Base-by-base conservation (phyloP, 768 basidiomycete species). In the Trametes cingulata region DNA sequence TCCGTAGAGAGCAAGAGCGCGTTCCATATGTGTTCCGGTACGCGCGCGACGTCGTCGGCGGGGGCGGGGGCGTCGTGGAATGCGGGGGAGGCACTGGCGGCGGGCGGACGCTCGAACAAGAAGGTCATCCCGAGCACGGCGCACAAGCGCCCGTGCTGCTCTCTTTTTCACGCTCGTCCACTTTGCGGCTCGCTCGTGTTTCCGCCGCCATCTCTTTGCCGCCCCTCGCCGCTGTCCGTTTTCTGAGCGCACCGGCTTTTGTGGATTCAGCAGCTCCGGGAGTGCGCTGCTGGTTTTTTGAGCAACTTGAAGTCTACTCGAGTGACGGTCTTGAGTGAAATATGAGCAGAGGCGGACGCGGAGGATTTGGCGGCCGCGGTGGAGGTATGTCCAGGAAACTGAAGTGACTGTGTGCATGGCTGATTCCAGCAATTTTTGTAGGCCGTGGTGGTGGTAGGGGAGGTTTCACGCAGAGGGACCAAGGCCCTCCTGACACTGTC, bases 401-500 rank as follows among this genome's bases (percentile, higher is more conserved):
- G 2, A 1, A 24, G 19, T 57, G 33, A 22, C 36, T 48, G 33
- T 37, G 36, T 42, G 46, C 35, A 19, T 36, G 29, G 29, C 29
- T 33, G 6, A 33, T 5, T 33, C 10, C 29, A 52, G 4, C 19
- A 27, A 51, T 35, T 76, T 75, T 58, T 76, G 72, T 53, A 78
- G 85, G 77, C 53, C 80, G 88, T 27, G 87, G 88, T 25, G 82
- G 80, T 8, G 83, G 84, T n/a, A 78, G 90, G 10, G 87, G 89
- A 40, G 87, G 88, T 45, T 88, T 84, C 65, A 80, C 84, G 63
- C 87, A 86, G 61, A 80, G 88, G 43, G 90, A 93, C 68, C 59
- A 76, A 17, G 91, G 92, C 10, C 92, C 92, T 69, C 92, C 92
- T 47, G 90, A 91, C 45, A 81, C 81, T 50, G 90, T 93, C 19